Evolutionary conservation across 257 asterid genomes (phyloP).

Genomic region (Plantago elongata): DNA sequence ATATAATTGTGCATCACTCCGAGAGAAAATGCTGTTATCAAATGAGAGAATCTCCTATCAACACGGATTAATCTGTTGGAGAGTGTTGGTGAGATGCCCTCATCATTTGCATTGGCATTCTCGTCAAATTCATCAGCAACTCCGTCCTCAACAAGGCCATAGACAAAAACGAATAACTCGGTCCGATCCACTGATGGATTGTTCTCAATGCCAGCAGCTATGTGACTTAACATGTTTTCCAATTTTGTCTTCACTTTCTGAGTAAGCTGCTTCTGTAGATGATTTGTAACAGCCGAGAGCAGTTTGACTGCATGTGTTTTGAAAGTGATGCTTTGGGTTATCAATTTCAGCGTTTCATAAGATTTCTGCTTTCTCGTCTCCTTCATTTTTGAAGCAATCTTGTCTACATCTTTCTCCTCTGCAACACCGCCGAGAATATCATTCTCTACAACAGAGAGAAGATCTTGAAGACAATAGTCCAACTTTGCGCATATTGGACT

Average conservation of each 20-base stretch:
- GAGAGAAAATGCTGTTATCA: slow-evolving; percentile 68
- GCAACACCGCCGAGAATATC: slow-evolving; percentile 93
- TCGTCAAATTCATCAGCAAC: slow-evolving; percentile 36
- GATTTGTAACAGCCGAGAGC: slow-evolving; percentile 59
- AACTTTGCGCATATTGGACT: slow-evolving; percentile 56
- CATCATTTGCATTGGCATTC: slow-evolving; percentile 33
- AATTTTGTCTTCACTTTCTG: slow-evolving; percentile 65
- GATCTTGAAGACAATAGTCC: slow-evolving; percentile 81
- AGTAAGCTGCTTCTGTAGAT: slow-evolving; percentile 61
- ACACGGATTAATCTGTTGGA: slow-evolving; percentile 41
- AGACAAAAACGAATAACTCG: slow-evolving; percentile 58
- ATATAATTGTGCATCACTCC: slow-evolving; percentile 64
- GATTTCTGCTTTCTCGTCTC: slow-evolving; percentile 92
- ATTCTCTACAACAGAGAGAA: slow-evolving; percentile 56
- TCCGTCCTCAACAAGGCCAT: slow-evolving; percentile 68
- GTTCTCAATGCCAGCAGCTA: slow-evolving; percentile 69
- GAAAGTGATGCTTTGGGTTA: slow-evolving; percentile 77
- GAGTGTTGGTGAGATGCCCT: slow-evolving; percentile 19
- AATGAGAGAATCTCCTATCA: slow-evolving; percentile 60
- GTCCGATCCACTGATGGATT: slow-evolving; percentile 73
- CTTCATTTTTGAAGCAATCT: slow-evolving; percentile 92
- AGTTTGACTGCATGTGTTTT: slow-evolving; percentile 67
- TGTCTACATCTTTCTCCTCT: slow-evolving; percentile 94
- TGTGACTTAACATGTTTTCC: slow-evolving; percentile 73
- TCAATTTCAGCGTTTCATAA: slow-evolving; percentile 73